These are phyloP conservation scores for Myxozyma sirexii DNA, from an alignment of 805 yeast genomes.

Conservation along the genomic window DNA sequence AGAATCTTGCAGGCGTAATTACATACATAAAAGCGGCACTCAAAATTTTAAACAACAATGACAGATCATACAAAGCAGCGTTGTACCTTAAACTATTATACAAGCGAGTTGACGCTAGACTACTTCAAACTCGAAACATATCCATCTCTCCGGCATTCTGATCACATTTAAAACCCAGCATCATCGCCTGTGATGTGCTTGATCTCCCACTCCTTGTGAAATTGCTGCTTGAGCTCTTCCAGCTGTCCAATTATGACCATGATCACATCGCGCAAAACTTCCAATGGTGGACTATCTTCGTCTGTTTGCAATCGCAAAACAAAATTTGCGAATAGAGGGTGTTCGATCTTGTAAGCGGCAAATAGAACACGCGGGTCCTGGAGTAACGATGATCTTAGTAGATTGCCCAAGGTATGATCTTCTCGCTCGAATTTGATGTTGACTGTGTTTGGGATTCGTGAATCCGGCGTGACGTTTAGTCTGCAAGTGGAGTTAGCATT, in stretches of 20 bases:
- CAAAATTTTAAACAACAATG: background rate
- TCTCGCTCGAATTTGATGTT: constrained; percentile 92
- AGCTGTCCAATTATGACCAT: constrained; percentile 78
- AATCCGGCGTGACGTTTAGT: constrained; percentile 85
- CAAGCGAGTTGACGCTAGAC: background rate
- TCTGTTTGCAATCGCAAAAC: constrained; percentile 94
- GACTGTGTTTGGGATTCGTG: constrained; percentile 93
- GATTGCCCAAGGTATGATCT: constrained; percentile 94
- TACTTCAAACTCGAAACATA: background rate
- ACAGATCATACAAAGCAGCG: background rate
- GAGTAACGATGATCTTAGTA: constrained; percentile 74
- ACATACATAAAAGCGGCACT: background rate
- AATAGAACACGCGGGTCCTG: constrained; percentile 87
- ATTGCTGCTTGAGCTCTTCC: constrained; percentile 71
- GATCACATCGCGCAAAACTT: constrained; percentile 89
- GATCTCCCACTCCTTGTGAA: constrained; percentile 90
- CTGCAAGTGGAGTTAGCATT: constrained; percentile 41
- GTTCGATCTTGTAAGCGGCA: constrained; percentile 97
- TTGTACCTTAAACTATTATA: background rate
- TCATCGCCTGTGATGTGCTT: constrained; percentile 44
- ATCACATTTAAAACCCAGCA: background rate
- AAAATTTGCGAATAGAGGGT: constrained; percentile 94
- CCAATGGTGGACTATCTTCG: constrained; percentile 89
- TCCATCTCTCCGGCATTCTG: background rate
- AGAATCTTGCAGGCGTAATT: too few species aligned